These are phyloP conservation scores for Solanum appendiculatum DNA, from an alignment of 257 asterid species.

Conservation along the genomic window DNA sequence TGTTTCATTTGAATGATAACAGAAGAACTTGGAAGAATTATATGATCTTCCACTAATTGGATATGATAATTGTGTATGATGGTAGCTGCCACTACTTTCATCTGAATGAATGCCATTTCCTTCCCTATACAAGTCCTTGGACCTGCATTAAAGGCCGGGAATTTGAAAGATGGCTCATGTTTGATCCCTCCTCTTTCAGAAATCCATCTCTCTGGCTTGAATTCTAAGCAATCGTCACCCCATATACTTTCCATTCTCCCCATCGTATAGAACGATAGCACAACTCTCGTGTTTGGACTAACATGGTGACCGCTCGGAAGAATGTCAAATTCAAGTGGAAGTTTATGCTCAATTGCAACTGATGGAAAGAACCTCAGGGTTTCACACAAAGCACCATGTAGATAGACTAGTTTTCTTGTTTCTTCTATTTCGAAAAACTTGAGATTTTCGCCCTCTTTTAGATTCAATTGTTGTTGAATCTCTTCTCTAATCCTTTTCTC, in stretches of 20 bases:
- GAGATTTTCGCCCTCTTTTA: neutral
- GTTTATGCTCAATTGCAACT: neutral
- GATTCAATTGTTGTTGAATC: neutral
- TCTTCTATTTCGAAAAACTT: neutral
- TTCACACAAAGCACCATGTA: neutral
- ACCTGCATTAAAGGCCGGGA: neutral
- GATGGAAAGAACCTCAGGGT: neutral
- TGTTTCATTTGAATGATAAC: neutral
- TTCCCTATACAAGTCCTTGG: conserved; percentile 3
- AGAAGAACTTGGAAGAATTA: neutral
- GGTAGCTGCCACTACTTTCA: neutral
- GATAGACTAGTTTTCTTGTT: neutral
- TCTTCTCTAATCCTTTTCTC: neutral
- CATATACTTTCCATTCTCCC: neutral
- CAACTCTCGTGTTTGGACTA: neutral
- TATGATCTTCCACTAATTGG: neutral
- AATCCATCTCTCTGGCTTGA: conserved; percentile 4
- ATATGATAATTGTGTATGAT: neutral
- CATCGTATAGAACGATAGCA: neutral
- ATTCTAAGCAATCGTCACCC: neutral
- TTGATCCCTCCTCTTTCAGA: neutral
- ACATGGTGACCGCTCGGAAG: neutral
- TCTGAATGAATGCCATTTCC: conserved; percentile 1
- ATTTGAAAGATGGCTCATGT: neutral
- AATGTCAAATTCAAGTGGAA: neutral